phyloP scores from a whole-genome alignment of 371 early-diverging fungal species.

The Paramicrosporidium saccamoebae region DNA sequence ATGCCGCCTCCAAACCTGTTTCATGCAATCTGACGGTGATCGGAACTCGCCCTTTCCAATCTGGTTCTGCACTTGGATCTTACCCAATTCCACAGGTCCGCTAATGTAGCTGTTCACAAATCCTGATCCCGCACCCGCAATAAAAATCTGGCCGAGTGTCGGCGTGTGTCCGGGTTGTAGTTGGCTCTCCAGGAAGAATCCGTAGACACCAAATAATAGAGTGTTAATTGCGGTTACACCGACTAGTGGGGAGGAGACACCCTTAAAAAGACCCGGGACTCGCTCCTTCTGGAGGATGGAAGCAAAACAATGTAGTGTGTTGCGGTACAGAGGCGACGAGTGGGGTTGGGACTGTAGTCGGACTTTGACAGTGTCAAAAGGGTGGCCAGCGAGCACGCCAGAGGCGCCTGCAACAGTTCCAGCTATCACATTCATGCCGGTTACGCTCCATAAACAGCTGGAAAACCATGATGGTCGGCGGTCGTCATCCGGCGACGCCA shows the following conservation, averaged over 20 bases:
- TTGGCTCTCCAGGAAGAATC: too few species aligned
- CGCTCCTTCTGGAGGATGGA: constrained; percentile 33
- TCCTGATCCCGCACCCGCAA: constrained; percentile 43
- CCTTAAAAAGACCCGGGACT: constrained; percentile 31
- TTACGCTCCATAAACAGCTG: too few species aligned
- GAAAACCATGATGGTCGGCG: too few species aligned
- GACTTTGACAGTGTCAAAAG: constrained; percentile 55
- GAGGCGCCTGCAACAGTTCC: constrained; percentile 40
- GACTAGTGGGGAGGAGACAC: constrained; percentile 32
- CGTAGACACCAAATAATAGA: too few species aligned
- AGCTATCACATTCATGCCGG: too few species aligned
- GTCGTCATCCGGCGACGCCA: too few species aligned
- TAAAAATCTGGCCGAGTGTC: constrained; percentile 26
- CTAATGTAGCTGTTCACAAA: constrained; percentile 43
- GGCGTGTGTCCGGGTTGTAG: too few species aligned
- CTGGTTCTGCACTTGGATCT: constrained; percentile 39
- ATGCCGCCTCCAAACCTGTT: constrained; percentile 23
- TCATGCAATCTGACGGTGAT: constrained; percentile 32
- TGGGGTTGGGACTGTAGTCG: constrained; percentile 44
- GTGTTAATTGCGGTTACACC: too few species aligned
- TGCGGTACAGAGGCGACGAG: constrained; percentile 14
- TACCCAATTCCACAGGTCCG: constrained; percentile 47
- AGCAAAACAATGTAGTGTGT: constrained; percentile 34
- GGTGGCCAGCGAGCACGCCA: constrained; percentile 45
- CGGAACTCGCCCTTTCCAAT: constrained; percentile 9